These are phyloP conservation scores for Solanum corneliomulleri DNA, from an alignment of 257 asterid species.

Conservation along the genomic window DNA sequence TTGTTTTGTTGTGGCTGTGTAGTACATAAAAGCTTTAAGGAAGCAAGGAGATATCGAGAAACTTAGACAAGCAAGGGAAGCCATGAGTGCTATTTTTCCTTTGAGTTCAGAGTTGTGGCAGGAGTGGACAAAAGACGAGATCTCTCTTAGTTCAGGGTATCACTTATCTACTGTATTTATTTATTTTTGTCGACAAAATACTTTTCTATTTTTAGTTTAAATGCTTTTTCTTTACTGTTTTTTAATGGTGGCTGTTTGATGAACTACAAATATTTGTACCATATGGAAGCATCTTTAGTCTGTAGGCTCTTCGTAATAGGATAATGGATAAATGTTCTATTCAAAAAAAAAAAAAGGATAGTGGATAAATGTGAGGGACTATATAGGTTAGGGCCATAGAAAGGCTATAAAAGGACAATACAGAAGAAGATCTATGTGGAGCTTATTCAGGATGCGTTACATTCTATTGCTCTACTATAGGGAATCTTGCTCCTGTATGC, in stretches of 20 bases:
- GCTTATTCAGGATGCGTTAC: not conserved
- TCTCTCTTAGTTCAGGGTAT: slow-evolving; percentile 51
- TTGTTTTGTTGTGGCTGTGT: slow-evolving; percentile 3
- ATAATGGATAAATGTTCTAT: not conserved
- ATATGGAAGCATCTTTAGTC: not conserved
- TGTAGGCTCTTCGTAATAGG: not conserved
- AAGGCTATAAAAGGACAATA: not conserved
- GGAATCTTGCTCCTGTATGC: not conserved
- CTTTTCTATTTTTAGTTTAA: not conserved
- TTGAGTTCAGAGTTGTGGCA: slow-evolving; percentile 80
- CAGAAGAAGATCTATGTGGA: not conserved
- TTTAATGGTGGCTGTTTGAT: not conserved
- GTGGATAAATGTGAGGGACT: not conserved
- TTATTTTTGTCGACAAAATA: not conserved
- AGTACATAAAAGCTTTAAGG: slow-evolving; percentile 73
- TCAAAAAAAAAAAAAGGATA: not conserved
- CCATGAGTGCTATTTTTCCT: slow-evolving; percentile 76
- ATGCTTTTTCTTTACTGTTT: not conserved
- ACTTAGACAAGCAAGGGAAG: slow-evolving; percentile 82
- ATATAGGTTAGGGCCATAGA: not conserved
- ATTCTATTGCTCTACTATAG: not conserved
- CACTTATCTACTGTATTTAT: not conserved
- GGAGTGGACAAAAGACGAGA: slow-evolving; percentile 92
- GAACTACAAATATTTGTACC: not conserved
- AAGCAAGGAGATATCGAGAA: slow-evolving; percentile 82